Conservation (phyloP, 176 grass and related monocot species). For the Aegilops umbellulata region DNA sequence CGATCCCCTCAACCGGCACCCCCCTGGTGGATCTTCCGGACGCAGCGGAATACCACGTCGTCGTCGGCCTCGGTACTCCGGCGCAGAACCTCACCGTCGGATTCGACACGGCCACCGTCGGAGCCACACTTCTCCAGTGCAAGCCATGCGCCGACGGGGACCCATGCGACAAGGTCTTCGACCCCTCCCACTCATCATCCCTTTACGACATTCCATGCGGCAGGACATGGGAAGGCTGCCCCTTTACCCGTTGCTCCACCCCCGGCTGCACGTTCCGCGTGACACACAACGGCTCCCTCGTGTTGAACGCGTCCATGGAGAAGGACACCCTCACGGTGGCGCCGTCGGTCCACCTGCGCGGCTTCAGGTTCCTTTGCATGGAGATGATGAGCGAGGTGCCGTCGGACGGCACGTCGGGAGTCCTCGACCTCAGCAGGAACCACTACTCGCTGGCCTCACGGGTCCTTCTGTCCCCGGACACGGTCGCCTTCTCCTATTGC, state of each 20-base stretch:
- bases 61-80: constrained; percentile 51
- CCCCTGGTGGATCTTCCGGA: not conserved
- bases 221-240: constrained; percentile 32
- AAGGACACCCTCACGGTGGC: constrained; percentile 42
- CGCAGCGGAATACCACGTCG: constrained; percentile 36
- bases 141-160: constrained; percentile 28
- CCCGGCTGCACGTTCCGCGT: not conserved
- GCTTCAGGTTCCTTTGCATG: constrained; percentile 50
- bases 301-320: constrained; percentile 29
- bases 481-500: constrained; percentile 61
- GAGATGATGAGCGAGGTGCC: not conserved
- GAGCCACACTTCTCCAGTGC: constrained; percentile 36
- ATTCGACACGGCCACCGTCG: not conserved
- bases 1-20: not conserved
- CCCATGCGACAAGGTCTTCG: constrained; percentile 32
- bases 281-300: not conserved
- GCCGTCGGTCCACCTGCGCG: not conserved
- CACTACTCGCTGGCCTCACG: constrained; percentile 40
- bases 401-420: not conserved
- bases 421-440: constrained; percentile 43
- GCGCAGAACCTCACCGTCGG: constrained; percentile 24
- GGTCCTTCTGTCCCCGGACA: not conserved
- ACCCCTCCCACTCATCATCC: constrained; percentile 40
- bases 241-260: not conserved
- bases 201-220: constrained; percentile 35